Evolutionary conservation across 108 stramenopile genomes (phyloP).

Genomic region (Pseudonitzschia multistriata): DNA sequence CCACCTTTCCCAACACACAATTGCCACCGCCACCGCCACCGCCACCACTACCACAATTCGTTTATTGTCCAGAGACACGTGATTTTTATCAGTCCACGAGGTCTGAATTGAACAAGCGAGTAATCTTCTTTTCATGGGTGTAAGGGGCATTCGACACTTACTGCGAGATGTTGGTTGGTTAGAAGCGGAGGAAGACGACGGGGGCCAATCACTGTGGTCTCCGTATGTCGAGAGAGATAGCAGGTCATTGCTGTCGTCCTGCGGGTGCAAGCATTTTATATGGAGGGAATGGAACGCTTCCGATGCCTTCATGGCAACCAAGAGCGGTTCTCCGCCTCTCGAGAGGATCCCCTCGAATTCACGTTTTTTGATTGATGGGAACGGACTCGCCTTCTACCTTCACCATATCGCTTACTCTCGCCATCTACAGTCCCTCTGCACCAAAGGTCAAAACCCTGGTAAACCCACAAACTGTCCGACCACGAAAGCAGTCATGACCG

Average conservation of each 20-base stretch:
- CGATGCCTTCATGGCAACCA: slow-evolving; percentile 11
- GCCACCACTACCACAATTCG: no score
- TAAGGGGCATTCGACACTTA: slow-evolving; percentile 32
- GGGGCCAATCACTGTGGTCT: no score
- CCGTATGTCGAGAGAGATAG: no score
- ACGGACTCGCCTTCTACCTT: slow-evolving; percentile 60
- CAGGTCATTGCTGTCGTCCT: not conserved
- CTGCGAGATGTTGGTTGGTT: slow-evolving; percentile 29
- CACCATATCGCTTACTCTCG: slow-evolving; percentile 47
- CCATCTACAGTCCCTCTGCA: slow-evolving; percentile 20
- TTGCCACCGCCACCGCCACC: not conserved
- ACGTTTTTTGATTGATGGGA: slow-evolving; percentile 59
- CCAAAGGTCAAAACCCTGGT: not conserved
- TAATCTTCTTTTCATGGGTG: slow-evolving; percentile 36
- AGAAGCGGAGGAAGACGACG: not conserved
- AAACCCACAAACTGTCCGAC: slow-evolving; percentile 6
- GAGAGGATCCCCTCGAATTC: slow-evolving; percentile 31
- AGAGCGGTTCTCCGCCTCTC: slow-evolving; percentile 3
- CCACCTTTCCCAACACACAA: not conserved
- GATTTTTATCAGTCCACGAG: not conserved
- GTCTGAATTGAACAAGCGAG: not conserved
- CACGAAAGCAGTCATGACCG: slow-evolving; percentile 10
- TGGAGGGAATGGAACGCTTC: slow-evolving; percentile 30
- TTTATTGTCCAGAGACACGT: no score
- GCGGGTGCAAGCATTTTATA: not conserved